Evolutionary conservation across 176 grass and related monocot species (phyloP).

Genomic region (Ensete glaucum): DNA sequence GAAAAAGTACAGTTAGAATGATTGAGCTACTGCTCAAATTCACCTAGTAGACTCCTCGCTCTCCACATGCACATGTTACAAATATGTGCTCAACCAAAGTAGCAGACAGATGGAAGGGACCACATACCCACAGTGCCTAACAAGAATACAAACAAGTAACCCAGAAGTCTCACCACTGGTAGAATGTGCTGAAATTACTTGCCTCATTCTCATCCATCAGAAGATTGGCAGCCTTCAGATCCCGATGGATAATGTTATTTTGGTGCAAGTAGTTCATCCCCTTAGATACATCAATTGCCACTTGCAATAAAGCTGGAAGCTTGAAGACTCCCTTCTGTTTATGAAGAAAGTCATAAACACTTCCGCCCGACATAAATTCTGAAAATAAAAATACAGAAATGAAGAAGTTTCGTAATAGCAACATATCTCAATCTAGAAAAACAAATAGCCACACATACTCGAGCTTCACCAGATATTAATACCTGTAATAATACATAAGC

Average conservation of each 20-base stretch:
- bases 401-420: not conserved
- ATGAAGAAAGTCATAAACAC: conserved; percentile 92
- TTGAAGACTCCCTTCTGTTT: conserved; percentile 82
- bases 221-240: conserved; percentile 92
- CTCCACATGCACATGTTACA: not conserved
- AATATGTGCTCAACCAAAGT: not conserved
- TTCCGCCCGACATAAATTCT: conserved; percentile 90
- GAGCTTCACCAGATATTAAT: conserved; percentile 10
- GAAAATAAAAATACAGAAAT: conserved; percentile 12
- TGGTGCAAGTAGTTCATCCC: conserved; percentile 97
- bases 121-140: not conserved
- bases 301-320: conserved; percentile 63
- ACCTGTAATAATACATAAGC: conserved; percentile 90
- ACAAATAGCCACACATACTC: conserved; percentile 1
- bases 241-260: conserved; percentile 94
- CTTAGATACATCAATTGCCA: conserved; percentile 91
- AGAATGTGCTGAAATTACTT: conserved; percentile 27
- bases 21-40: too few species aligned
- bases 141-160: not conserved
- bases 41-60: too few species aligned
- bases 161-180: not conserved
- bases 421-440: not conserved
- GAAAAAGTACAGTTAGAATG: too few species aligned
- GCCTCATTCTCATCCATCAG: conserved; percentile 96
- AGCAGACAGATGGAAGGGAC: too few species aligned